Evolutionary conservation across 441 rosid species (phyloP).

Genomic region (Eutrema salsugineum): DNA sequence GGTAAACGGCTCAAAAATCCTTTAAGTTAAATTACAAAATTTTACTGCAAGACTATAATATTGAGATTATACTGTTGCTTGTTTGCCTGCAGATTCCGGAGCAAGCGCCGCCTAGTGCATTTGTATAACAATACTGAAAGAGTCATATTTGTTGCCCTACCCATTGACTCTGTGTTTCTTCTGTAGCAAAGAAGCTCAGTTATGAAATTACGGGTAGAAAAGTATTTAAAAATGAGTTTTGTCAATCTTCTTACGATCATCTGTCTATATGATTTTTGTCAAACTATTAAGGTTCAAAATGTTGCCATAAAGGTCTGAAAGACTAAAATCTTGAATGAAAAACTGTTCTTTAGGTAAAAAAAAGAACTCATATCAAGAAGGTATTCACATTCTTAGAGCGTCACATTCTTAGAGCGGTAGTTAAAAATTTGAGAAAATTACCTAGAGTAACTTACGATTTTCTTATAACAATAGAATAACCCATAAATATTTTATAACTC

Average conservation of each 20-base stretch:
- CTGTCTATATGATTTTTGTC: background rate
- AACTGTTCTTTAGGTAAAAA: background rate
- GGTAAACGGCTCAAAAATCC: slow-evolving; percentile 37
- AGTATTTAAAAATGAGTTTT: background rate
- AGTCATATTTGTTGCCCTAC: background rate
- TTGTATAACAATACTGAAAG: slow-evolving; percentile 23
- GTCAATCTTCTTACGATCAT: background rate
- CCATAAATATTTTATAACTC: too few species aligned
- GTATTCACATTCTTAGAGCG: too few species aligned
- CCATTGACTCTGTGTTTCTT: background rate
- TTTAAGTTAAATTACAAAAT: background rate
- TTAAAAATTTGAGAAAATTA: too few species aligned
- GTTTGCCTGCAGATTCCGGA: slow-evolving; percentile 68
- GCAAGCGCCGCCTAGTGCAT: slow-evolving; percentile 74
- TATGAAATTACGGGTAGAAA: slow-evolving; percentile 1
- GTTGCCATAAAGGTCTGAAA: background rate
- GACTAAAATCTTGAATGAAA: background rate
- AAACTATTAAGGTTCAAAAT: background rate
- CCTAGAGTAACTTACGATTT: too few species aligned
- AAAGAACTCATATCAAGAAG: background rate
- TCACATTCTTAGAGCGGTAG: too few species aligned
- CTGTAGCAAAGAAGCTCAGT: background rate
- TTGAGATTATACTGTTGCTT: background rate
- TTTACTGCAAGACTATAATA: background rate
- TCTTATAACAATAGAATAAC: too few species aligned